Evolutionary conservation across 257 asterid genomes (phyloP).

Genomic region (Salvia miltiorrhiza): DNA sequence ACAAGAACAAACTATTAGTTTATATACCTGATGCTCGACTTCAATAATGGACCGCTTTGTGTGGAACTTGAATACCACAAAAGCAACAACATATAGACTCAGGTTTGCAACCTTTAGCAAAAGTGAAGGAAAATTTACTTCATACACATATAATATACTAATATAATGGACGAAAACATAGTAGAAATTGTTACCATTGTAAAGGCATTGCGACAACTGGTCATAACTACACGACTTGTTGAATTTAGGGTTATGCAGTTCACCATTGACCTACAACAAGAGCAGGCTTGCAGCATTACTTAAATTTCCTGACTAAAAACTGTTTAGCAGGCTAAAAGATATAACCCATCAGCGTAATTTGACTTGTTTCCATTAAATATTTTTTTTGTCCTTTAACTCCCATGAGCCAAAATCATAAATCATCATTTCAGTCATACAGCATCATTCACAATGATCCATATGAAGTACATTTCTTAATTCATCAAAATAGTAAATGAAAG

Average conservation of each 20-base stretch:
- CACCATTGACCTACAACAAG: slow-evolving; percentile 84
- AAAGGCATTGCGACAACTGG: slow-evolving; percentile 96
- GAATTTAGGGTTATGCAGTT: slow-evolving; percentile 92
- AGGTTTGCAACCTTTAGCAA: slow-evolving; percentile 78
- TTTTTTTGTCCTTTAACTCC: not conserved
- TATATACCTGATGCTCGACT: slow-evolving; percentile 68
- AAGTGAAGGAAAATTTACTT: no score
- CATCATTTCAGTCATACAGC: slow-evolving; percentile 3
- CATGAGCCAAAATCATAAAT: not conserved
- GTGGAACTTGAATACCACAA: slow-evolving; percentile 51
- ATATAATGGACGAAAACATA: slow-evolving; percentile 11
- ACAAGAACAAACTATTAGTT: not conserved
- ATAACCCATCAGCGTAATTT: not conserved
- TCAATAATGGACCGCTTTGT: slow-evolving; percentile 38
- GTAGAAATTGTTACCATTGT: slow-evolving; percentile 66
- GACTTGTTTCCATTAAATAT: not conserved
- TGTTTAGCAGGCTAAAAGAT: not conserved
- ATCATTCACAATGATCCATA: not conserved
- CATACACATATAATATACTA: no score
- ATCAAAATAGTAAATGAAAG: not conserved
- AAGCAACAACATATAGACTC: slow-evolving; percentile 79
- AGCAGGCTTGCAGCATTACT: not conserved
- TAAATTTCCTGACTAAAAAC: not conserved
- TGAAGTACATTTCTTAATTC: not conserved
- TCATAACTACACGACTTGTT: slow-evolving; percentile 82